phyloP scores from a whole-genome alignment of 768 basidiomycete genomes.

The Agrocybe pediades region DNA sequence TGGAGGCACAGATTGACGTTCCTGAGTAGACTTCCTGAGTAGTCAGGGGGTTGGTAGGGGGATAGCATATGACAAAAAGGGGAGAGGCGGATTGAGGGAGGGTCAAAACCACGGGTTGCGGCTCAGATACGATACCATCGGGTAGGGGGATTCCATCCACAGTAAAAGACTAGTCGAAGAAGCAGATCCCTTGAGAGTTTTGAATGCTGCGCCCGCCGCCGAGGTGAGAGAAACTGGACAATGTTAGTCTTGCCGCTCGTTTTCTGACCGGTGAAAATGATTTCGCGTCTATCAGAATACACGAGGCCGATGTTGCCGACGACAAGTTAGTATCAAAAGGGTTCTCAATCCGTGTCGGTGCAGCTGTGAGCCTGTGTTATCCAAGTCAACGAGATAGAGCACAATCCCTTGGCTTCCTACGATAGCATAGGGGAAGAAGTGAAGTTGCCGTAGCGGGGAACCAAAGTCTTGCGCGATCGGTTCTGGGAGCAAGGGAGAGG shows the following conservation, averaged over 20 bases:
- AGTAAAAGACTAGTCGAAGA: slow-evolving; percentile 2
- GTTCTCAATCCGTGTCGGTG: slow-evolving; percentile 33
- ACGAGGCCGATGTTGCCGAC: slow-evolving; percentile 36
- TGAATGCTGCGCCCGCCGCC: slow-evolving; percentile 3
- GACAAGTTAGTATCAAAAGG: slow-evolving; percentile 47
- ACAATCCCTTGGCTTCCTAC: slow-evolving; percentile 35
- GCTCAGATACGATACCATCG: slow-evolving; percentile 43
- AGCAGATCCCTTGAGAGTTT: slow-evolving; percentile 9
- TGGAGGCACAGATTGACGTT: too few relatives aligned
- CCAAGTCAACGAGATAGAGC: slow-evolving; percentile 41
- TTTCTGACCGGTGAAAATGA: slow-evolving; percentile 47
- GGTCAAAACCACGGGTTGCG: slow-evolving; percentile 48
- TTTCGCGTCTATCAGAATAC: slow-evolving; percentile 25
- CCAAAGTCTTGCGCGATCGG: slow-evolving; percentile 59
- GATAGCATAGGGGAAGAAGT: slow-evolving; percentile 47
- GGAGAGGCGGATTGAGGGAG: slow-evolving; percentile 31
- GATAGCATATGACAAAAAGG: slow-evolving; percentile 66
- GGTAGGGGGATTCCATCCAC: slow-evolving; percentile 12
- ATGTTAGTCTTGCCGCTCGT: slow-evolving; percentile 37
- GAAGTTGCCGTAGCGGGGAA: slow-evolving; percentile 56
- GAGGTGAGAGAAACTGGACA: slow-evolving; percentile 29
- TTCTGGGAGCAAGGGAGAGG: slow-evolving; percentile 39
- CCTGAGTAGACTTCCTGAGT: slow-evolving; percentile 48
- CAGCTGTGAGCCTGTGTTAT: slow-evolving; percentile 20
- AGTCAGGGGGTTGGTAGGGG: slow-evolving; percentile 68